Evolutionary conservation across 331 rosid genomes (phyloP), one percentile per base, ranked within the genome.

Genomic region (Pyrus hybrid): DNA sequence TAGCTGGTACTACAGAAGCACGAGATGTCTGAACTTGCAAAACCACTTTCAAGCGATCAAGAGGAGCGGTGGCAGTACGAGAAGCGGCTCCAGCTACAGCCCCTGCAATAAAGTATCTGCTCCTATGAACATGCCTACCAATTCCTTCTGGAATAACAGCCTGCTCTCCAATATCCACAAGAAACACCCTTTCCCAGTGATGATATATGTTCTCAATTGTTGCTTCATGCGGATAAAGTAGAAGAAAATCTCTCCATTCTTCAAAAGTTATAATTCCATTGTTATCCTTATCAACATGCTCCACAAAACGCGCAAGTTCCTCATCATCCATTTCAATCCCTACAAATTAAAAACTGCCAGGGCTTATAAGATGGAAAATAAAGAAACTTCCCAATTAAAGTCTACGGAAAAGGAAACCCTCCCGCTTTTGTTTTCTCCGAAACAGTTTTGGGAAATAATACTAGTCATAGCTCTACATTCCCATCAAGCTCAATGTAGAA

Each of bases 201-300:
- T 91, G 96, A 82, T 88, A 91, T 84, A 91, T 91, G 68, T 88
- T 91, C 83, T 91, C 96, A 41, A 91, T 80, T 29, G 93, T 81
- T 79, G 93, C 96, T 80, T 91, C 96, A 71, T 91, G 96, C 23
- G 96, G 96, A 85, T 91, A 91, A 20, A 91, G 93, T 28, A 91
- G 89, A 70, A 91, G 93, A 87, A 91, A 91, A 81, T 91, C 96
- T 76, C 96, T 82, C 96, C 96, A 91, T 45, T 91, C 96, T 87
- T 91, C 96, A 81, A 91, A 91, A 61, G 96, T 91, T 78, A 91
- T 91, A 74, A 85, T 88, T 35, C 96, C 96, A 11, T 91, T 88
- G 79, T 91, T 91, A 70, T 91, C 96, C 86, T 91, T 91, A 72
- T 91, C 96, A 70, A 91, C 96, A 76, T 91, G 96, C 89, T 91